These are phyloP conservation scores for Ramaria sp. DNA, from an alignment of 768 basidiomycete species.

Conservation along the genomic window DNA sequence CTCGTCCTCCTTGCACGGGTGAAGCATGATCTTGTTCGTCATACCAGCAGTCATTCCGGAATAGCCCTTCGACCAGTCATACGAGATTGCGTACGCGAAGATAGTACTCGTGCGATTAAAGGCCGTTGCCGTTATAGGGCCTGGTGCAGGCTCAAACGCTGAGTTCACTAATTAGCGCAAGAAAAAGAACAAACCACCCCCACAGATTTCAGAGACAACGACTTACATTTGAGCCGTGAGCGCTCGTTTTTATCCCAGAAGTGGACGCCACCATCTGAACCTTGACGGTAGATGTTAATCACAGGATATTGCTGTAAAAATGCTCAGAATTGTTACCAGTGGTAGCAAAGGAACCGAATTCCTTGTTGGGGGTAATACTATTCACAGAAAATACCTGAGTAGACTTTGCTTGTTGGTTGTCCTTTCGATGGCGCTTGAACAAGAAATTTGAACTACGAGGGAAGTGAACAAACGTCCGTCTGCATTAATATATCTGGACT, in stretches of 20 bases:
- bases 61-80: slow-evolving; percentile 92
- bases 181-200: background rate
- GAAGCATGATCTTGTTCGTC: slow-evolving; percentile 29
- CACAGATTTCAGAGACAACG: background rate
- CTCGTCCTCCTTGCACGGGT: slow-evolving; percentile 30
- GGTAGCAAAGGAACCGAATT: slow-evolving; percentile 78
- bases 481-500: slow-evolving; percentile 13
- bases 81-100: slow-evolving; percentile 87
- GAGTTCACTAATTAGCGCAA: background rate
- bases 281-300: slow-evolving; percentile 22
- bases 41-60: slow-evolving; percentile 62
- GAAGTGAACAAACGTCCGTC: slow-evolving; percentile 2
- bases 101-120: slow-evolving; percentile 86
- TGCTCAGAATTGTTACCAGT: slow-evolving; percentile 36
- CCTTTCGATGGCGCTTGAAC: slow-evolving; percentile 74
- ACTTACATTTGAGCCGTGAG: slow-evolving; percentile 79
- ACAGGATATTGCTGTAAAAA: no score
- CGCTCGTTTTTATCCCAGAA: slow-evolving; percentile 94
- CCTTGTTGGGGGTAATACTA: slow-evolving; percentile 76
- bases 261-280: slow-evolving; percentile 79
- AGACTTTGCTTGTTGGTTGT: slow-evolving; percentile 41
- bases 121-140: slow-evolving; percentile 67
- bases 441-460: slow-evolving; percentile 63
- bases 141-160: slow-evolving; percentile 68
- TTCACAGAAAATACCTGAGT: slow-evolving; percentile 78